Evolutionary conservation across 2,329 filamentous ascomycete species (phyloP).

Genomic region (Paecilomyces dactylethromorphus): DNA sequence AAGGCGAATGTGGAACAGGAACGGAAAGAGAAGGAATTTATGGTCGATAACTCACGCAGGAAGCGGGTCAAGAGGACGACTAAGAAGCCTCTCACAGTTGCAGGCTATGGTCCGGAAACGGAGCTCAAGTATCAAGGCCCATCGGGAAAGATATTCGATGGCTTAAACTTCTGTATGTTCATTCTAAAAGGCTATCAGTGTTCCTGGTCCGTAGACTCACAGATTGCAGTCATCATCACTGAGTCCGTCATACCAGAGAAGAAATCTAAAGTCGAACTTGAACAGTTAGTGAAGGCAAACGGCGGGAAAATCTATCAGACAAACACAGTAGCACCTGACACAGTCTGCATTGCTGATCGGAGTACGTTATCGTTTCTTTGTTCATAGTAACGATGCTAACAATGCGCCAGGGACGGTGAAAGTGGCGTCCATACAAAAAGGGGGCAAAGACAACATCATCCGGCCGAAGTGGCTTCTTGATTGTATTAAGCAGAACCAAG

Average conservation of each 20-base stretch:
- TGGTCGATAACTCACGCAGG: constrained; percentile 61
- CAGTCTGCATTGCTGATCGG: constrained; percentile 73
- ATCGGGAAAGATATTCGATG: constrained; percentile 62
- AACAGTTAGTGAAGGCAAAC: constrained; percentile 73
- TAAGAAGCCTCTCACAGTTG: constrained; percentile 66
- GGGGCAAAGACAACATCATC: constrained; percentile 64
- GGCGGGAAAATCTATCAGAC: constrained; percentile 76
- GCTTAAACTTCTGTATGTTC: constrained; percentile 62
- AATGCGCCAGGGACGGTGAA: constrained; percentile 55
- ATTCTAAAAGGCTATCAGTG: background rate
- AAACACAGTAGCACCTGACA: constrained; percentile 54
- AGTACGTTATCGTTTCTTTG: constrained; percentile 30
- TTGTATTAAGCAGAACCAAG: constrained; percentile 58
- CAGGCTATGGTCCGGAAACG: constrained; percentile 55
- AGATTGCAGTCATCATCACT: constrained; percentile 58
- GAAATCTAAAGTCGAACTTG: constrained; percentile 71
- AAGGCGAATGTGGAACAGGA: constrained; percentile 65
- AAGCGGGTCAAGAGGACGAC: constrained; percentile 52
- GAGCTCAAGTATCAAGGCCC: constrained; percentile 51
- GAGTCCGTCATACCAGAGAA: constrained; percentile 65
- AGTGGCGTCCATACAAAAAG: constrained; percentile 74
- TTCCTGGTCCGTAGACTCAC: constrained; percentile 6
- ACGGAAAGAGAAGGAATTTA: constrained; percentile 65
- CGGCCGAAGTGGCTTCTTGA: constrained; percentile 78
- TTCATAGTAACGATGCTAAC: background rate